Evolutionary conservation across 306 rosid genomes (phyloP).

Genomic region (Fragaria iinumae): DNA sequence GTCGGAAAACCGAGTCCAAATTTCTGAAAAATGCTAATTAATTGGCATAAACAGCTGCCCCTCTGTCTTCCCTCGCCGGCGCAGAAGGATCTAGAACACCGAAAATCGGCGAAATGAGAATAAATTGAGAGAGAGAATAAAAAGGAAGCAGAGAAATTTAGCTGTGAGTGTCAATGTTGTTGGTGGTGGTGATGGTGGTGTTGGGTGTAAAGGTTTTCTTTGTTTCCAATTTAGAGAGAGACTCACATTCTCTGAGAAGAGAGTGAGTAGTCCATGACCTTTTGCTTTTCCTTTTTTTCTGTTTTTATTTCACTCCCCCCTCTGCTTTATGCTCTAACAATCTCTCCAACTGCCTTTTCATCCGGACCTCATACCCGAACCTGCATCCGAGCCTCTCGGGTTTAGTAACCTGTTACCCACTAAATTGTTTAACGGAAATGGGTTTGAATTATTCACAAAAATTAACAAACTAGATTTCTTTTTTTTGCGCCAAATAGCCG

Average conservation of each 20-base stretch:
- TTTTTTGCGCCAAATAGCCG: not conserved
- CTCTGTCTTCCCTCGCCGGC: not conserved
- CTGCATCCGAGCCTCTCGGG: slow-evolving; percentile 26
- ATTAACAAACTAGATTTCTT: not conserved
- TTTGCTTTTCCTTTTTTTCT: slow-evolving; percentile 28
- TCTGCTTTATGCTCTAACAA: slow-evolving; percentile 21
- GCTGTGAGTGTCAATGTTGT: not conserved
- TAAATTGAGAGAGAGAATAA: not conserved
- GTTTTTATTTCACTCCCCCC: not conserved
- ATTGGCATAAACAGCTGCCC: not conserved
- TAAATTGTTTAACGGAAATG: not conserved
- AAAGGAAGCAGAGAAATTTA: not conserved
- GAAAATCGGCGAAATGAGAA: not conserved
- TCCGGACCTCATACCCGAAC: slow-evolving; percentile 22
- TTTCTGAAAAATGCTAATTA: not conserved
- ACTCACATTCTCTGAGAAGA: not conserved
- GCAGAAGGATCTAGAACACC: slow-evolving; percentile 14
- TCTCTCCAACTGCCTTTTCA: slow-evolving; percentile 13
- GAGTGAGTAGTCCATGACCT: slow-evolving; percentile 32
- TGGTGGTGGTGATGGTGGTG: slow-evolving; percentile 1
- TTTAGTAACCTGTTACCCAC: not conserved
- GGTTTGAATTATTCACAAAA: not conserved
- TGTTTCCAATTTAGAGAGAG: slow-evolving; percentile 43
- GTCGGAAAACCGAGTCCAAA: not conserved
- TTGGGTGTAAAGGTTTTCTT: slow-evolving; percentile 48